These are phyloP conservation scores for Cymbopogon citratus DNA, from an alignment of 176 grass and related monocot genomes.

Conservation along the genomic window DNA sequence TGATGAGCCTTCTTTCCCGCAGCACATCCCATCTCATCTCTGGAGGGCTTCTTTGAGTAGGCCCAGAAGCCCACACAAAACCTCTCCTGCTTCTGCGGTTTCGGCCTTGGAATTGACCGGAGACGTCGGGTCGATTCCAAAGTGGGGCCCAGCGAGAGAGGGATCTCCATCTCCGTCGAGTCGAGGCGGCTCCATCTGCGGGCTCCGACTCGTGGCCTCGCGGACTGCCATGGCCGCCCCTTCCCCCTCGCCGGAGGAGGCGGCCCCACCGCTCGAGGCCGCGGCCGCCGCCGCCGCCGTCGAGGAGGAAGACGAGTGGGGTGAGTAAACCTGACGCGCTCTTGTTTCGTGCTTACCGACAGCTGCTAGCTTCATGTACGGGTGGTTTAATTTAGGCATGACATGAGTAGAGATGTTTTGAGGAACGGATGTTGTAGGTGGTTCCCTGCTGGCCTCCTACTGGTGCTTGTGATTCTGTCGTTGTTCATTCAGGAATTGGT, in stretches of 20 bases:
- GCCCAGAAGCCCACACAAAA: no score
- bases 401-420: background rate
- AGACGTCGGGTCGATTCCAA: background rate
- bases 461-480: background rate
- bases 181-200: background rate
- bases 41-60: no score
- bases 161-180: background rate
- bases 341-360: background rate
- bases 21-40: no score
- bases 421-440: background rate
- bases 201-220: background rate
- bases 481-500: background rate
- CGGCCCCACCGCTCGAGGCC: background rate
- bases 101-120: no score
- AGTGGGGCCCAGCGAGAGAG: no score
- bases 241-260: background rate
- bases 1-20: no score
- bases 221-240: constrained; percentile 11
- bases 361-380: background rate
- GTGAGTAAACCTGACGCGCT: background rate
- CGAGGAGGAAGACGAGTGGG: constrained; percentile 26
- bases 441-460: background rate
- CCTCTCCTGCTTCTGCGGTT: no score
- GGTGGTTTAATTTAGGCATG: background rate
- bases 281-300: background rate